These are phyloP conservation scores for Vanrija pseudolonga DNA, from an alignment of 1,284 basidiomycete genomes.

Conservation along the genomic window DNA sequence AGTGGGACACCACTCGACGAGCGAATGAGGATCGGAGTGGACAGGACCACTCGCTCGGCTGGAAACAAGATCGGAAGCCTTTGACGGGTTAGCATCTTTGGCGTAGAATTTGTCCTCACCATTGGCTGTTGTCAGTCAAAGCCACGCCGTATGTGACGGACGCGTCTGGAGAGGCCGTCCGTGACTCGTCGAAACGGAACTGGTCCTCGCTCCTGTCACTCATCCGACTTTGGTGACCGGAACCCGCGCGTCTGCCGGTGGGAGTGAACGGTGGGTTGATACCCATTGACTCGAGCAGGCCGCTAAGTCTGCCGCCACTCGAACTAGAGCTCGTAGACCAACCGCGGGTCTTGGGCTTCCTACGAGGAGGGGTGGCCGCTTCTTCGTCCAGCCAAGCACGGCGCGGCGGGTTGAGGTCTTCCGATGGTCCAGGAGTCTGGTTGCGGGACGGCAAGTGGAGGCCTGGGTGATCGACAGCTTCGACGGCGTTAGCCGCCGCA, in stretches of 20 bases:
- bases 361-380: neutral
- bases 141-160: conserved; percentile 5
- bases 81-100: neutral
- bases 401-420: conserved; percentile 33
- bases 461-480: conserved; percentile 21
- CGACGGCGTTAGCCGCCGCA: conserved; percentile 33
- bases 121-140: conserved; percentile 13
- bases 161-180: conserved; percentile 3
- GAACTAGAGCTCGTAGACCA: conserved; percentile 36
- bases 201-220: conserved; percentile 11
- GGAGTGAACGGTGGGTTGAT: conserved; percentile 20
- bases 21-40: conserved; percentile 44
- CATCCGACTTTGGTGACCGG: conserved; percentile 9
- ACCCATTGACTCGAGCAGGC: conserved; percentile 38
- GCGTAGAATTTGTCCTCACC: conserved; percentile 15
- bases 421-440: neutral
- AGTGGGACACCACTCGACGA: conserved; percentile 37
- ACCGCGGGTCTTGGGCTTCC: conserved; percentile 9
- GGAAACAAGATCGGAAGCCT: conserved; percentile 34
- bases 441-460: conserved; percentile 2
- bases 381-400: conserved; percentile 32
- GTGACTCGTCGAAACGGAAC: neutral
- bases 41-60: conserved; percentile 47
- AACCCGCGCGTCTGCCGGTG: neutral
- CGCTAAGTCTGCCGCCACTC: conserved; percentile 28